Evolutionary conservation across 2,329 filamentous ascomycete genomes (phyloP).

Genomic region (Dactylonectria macrodidyma): DNA sequence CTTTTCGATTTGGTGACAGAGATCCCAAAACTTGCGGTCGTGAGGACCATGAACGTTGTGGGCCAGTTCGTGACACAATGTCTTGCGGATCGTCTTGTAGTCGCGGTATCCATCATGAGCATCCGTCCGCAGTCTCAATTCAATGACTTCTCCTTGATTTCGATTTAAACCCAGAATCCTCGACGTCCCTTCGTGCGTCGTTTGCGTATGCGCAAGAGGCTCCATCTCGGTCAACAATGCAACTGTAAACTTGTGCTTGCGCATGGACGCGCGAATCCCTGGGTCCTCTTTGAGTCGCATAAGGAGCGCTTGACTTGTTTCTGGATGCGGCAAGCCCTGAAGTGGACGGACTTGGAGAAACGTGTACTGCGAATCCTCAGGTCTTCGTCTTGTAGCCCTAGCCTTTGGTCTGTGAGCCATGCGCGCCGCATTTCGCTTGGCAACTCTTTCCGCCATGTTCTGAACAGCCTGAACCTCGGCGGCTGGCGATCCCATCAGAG

Average conservation of each 20-base stretch:
- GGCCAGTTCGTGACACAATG: conserved; percentile 93
- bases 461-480: conserved; percentile 72
- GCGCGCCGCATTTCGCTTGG: conserved; percentile 62
- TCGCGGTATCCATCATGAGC: conserved; percentile 94
- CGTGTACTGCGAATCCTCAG: conserved; percentile 79
- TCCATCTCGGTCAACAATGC: conserved; percentile 96
- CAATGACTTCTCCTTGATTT: conserved; percentile 90
- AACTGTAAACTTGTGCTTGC: conserved; percentile 86
- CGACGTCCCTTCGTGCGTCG: conserved; percentile 79
- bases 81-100: conserved; percentile 91
- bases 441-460: conserved; percentile 63
- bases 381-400: conserved; percentile 39
- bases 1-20: conserved; percentile 88
- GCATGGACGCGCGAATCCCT: conserved; percentile 88
- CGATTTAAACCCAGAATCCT: conserved; percentile 89
- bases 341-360: conserved; percentile 86
- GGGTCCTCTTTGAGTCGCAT: conserved; percentile 84
- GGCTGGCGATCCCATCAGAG: conserved; percentile 74
- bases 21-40: conserved; percentile 89
- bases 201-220: conserved; percentile 81
- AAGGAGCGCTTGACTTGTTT: conserved; percentile 80
- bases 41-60: conserved; percentile 92
- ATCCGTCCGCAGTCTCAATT: conserved; percentile 92
- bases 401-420: conserved; percentile 50
- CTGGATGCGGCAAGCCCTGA: conserved; percentile 81